A percentile compares a stretch with the other conserved stretches of the same genome.
Evolutionary conservation across 2,329 filamentous ascomycete species (phyloP).

Genomic region (Talaromyces islandicus): DNA sequence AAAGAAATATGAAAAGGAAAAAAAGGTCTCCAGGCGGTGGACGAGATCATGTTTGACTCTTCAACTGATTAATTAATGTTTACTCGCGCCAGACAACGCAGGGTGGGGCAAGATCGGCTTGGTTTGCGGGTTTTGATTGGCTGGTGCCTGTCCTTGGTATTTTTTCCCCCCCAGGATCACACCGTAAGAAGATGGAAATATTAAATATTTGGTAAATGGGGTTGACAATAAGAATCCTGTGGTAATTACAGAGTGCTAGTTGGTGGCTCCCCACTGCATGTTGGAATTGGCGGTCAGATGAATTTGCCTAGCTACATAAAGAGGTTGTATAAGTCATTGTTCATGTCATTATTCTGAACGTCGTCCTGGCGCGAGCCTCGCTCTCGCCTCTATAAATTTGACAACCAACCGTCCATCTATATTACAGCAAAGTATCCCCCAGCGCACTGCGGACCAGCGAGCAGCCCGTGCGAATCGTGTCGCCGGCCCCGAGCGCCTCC

Average conservation of each 20-base stretch:
- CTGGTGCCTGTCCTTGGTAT: not conserved
- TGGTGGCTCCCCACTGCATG: not conserved
- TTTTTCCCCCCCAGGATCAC: not conserved
- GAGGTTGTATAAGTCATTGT: not conserved
- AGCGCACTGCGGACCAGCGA: constrained; percentile 86
- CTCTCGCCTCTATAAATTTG: not conserved
- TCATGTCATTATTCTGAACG: not conserved
- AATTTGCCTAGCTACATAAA: too few species aligned
- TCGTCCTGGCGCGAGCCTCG: too few species aligned
- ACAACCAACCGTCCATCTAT: too few species aligned
- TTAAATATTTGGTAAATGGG: not conserved
- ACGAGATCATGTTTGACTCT: too few species aligned
- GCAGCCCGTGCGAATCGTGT: constrained; percentile 86
- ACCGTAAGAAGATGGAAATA: not conserved
- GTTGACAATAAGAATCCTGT: not conserved
- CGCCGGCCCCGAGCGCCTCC: constrained; percentile 63
- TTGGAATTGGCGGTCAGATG: not conserved
- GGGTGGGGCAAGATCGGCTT: not conserved
- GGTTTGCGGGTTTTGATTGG: not conserved
- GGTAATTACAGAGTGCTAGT: not conserved
- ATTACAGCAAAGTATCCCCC: constrained; percentile 79
- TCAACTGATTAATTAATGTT: not conserved
- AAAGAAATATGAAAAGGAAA: not conserved
- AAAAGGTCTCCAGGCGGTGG: not conserved
- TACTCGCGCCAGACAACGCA: not conserved